Evolutionary conservation across 257 asterid genomes (phyloP).

Genomic region (Dorcoceras hygrometricum): DNA sequence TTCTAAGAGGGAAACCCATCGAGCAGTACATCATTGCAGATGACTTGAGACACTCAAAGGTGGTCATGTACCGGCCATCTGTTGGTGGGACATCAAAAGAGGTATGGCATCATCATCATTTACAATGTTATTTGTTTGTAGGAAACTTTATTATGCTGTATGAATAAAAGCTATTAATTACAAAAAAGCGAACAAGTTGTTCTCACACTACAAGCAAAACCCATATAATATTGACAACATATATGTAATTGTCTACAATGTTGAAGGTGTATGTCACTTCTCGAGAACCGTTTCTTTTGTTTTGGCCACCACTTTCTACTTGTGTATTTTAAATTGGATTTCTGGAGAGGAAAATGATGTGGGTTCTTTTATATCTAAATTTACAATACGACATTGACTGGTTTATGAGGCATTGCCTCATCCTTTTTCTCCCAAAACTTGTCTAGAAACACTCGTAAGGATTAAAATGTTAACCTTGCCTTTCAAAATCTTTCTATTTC

Average conservation of each 20-base stretch:
- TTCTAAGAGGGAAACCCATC: constrained; percentile 77
- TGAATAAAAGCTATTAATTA: too few species aligned
- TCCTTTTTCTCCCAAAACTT: neutral
- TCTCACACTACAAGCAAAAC: too few species aligned
- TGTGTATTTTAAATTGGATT: constrained; percentile 9
- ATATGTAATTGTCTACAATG: too few species aligned
- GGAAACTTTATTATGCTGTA: too few species aligned
- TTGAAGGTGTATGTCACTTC: constrained; percentile 7
- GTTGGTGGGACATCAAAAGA: constrained; percentile 49
- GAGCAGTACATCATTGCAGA: constrained; percentile 63
- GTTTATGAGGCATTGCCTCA: neutral
- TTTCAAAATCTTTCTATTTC: neutral
- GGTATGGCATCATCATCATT: constrained; percentile 39
- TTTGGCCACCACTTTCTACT: constrained; percentile 4
- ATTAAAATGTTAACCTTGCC: neutral
- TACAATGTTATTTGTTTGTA: too few species aligned
- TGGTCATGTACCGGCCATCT: constrained; percentile 61
- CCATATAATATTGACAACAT: too few species aligned
- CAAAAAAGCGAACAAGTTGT: too few species aligned
- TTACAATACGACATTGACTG: neutral
- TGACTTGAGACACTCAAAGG: constrained; percentile 61
- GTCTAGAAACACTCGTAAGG: neutral
- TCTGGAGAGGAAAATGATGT: constrained; percentile 6
- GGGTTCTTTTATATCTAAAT: constrained; percentile 10
- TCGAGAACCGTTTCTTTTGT: neutral